Base-by-base conservation (phyloP, 1,139 yeast species). In the Suhomyces coccinellae region DNA sequence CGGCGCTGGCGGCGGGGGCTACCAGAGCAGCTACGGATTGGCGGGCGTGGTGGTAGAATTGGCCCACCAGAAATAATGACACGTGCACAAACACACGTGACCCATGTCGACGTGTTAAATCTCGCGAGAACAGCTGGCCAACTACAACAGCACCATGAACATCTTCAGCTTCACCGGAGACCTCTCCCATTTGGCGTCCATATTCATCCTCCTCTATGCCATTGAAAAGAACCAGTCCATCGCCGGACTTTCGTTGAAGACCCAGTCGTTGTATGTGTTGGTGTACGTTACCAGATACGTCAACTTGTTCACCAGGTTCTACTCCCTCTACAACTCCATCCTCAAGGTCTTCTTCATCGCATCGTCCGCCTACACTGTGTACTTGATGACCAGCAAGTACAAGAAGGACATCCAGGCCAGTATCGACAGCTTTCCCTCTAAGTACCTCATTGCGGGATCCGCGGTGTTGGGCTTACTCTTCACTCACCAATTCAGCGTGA, bases 221-320 rank as follows among this genome's bases (percentile, higher is more conserved):
- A 88, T 93, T 57, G 80, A 75, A 49, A 63, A 69, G 20, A 78
- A 86, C 48, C 73, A 75, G 54, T 84, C 96, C 11, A 83, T 86
- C 45, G 80, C 83, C 36, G 99, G 99, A 31, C 79, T 93, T 45
- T 90, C 97, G 4, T 72, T 89, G 63, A 91, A 91, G 69, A 88
- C 98, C 0, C 98, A 93, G 62, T 72, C 80, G 1, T 69, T 93
- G 39, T 93, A 93, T 61, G 82, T 81, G 32, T 52, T 87, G 39
- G 98, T 93, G 15, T 91, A 82, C 59, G 62, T 85, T 38, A 79
- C 96, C 16, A 79, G 99, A 54, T 93, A 93, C 65, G 59, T 89
- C 52, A 93, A 88, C 65, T 66, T 86, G 48, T 65, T 85, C 50
- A 77, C 77, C 66, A 73, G 73, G 48, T 85, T 67, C 63, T 66